Base-by-base conservation (phyloP, 108 stramenopile genomes). In the Cyclotella sp. region DNA sequence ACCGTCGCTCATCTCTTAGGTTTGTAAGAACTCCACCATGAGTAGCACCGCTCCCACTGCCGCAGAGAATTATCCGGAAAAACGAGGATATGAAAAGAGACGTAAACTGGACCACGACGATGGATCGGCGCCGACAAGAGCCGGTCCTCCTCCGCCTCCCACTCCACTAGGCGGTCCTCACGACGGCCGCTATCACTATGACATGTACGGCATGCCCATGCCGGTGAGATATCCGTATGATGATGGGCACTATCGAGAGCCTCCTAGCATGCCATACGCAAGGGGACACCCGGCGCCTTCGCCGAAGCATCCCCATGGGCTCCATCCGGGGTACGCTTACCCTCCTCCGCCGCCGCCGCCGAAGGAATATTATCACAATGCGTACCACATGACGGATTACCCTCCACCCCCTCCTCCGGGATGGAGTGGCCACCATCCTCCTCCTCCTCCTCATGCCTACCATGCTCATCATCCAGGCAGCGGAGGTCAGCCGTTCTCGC, bases 231-330 rank as follows among this genome's bases (percentile, higher is more conserved):
- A 53, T 58, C 54, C 70, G 29, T 43, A 55, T 21, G 57, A 44
- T 41, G 39, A 44, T 14, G 40, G 13, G 15, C 70, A 53, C 16
- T 43, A 70, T 58, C 70, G 53, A 51, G 54, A 70, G 24, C 70
- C 70, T 11, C 70, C 70, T 8, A 70, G 70, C 55, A 70, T 70
- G 70, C 70, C 70, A 2, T 70, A 70, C 41, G n/a, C 30, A 9
- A 27, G 52, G 11, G 52, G 68, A 9, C 52, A 28, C 15, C 30
- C 67, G 61, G 41, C 64, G 21, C 47, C 61, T 24, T 63, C 63
- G 40, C 34, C 51, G 39, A 21, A 64, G 62, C 72, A 61, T 24
- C 18, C 24, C 34, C 62, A 40, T 52, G 43, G 49, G 18, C 49
- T 10, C 0, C 76, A 76, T 62, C 66, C 54, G 46, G 43, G 45